phyloP scores from a whole-genome alignment of 768 basidiomycete genomes.

The Boletus sp. region DNA sequence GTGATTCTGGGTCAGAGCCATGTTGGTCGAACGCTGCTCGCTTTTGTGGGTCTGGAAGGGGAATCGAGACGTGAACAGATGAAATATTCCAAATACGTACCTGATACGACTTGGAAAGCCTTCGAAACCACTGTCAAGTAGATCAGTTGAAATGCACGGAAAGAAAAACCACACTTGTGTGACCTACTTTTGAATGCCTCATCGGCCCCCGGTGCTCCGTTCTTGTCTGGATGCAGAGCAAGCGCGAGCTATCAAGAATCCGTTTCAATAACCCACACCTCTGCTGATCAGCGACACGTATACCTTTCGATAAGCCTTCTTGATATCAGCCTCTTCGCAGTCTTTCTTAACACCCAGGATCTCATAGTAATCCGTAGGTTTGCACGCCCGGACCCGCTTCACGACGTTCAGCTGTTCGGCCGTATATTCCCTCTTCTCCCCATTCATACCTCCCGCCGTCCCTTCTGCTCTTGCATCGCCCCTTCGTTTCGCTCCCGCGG shows the following conservation, averaged over 20 bases:
- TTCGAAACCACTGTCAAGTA: conserved; percentile 83
- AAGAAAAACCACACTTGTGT: not conserved
- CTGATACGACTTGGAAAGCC: conserved; percentile 92
- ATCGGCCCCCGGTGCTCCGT: conserved; percentile 96
- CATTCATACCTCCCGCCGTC: conserved; percentile 60
- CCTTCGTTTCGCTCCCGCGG: conserved; percentile 68
- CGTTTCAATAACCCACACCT: conserved; percentile 6
- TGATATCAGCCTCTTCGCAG: conserved; percentile 81
- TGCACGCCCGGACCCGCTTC: conserved; percentile 80
- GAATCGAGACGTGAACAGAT: conserved; percentile 4
- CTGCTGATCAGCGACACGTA: conserved; percentile 21
- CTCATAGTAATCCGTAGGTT: conserved; percentile 89
- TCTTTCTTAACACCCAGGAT: conserved; percentile 77
- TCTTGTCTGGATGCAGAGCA: conserved; percentile 88
- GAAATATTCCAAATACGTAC: conserved; percentile 30
- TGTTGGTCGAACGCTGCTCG: conserved; percentile 81
- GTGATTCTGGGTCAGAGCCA: conserved; percentile 86
- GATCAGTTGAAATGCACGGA: conserved; percentile 3
- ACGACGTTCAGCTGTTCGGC: conserved; percentile 80
- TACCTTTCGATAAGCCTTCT: conserved; percentile 97
- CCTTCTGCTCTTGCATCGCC: conserved; percentile 40
- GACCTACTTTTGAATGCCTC: conserved; percentile 94
- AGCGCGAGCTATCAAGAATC: conserved; percentile 63
- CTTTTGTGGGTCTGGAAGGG: conserved; percentile 70
- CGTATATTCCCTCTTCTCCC: conserved; percentile 83